Evolutionary conservation across 768 basidiomycete genomes (phyloP).

Genomic region (Crepidotus variabilis): DNA sequence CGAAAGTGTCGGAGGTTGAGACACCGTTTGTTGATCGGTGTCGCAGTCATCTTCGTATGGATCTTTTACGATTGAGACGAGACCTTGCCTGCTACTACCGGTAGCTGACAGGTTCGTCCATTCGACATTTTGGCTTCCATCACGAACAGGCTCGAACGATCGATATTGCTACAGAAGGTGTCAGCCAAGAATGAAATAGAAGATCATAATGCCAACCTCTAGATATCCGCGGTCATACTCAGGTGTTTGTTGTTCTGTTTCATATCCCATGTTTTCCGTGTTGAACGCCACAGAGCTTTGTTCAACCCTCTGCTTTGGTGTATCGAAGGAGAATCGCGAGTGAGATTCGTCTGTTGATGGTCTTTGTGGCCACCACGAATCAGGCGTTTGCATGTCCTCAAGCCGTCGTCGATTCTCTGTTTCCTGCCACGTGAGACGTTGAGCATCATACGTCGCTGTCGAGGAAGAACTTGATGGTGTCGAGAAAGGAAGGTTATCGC

Average conservation of each 20-base stretch:
- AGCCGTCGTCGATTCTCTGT: conserved; percentile 15
- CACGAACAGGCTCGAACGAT: conserved; percentile 14
- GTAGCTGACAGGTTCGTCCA: conserved; percentile 21
- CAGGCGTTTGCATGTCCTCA: conserved; percentile 15
- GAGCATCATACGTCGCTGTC: conserved; percentile 9
- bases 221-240: conserved; percentile 20
- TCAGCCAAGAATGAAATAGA: not conserved
- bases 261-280: conserved; percentile 23
- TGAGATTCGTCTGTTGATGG: conserved; percentile 8
- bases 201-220: conserved; percentile 18
- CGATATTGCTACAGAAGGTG: conserved; percentile 17
- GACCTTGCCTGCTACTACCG: conserved; percentile 16
- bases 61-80: conserved; percentile 22
- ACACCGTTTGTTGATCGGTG: conserved; percentile 7
- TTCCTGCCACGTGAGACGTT: conserved; percentile 19
- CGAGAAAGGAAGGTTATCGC: conserved; percentile 28
- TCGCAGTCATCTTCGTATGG: conserved; percentile 22
- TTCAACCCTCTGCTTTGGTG: conserved; percentile 8
- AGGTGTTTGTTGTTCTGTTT: conserved; percentile 11
- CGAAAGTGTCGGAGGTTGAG: conserved; percentile 16
- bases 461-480: conserved; percentile 15
- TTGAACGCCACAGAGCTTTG: conserved; percentile 8
- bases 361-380: conserved; percentile 18
- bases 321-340: conserved; percentile 8
- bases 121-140: conserved; percentile 15